phyloP scores from a whole-genome alignment of 2,329 filamentous ascomycete genomes.

The Tolypocladium tropicale region DNA sequence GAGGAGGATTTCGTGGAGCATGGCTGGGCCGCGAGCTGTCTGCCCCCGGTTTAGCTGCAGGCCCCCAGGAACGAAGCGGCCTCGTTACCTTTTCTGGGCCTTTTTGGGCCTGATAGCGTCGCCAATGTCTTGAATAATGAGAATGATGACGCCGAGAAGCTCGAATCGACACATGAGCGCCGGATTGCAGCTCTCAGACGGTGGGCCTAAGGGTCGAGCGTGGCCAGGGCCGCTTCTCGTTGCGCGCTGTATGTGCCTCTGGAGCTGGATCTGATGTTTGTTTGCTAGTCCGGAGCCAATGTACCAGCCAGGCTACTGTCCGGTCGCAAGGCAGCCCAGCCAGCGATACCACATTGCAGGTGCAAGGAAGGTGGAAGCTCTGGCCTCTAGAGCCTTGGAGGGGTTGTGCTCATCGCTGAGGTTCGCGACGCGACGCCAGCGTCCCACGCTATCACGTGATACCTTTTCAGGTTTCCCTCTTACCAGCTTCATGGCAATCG shows the following conservation, averaged over 20 bases:
- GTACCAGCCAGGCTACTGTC: not conserved
- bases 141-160: conserved; percentile 38
- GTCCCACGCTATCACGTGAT: not conserved
- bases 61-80: no score
- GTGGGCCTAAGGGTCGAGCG: not conserved
- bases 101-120: conserved; percentile 27
- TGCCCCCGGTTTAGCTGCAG: not conserved
- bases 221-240: not conserved
- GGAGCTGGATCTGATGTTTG: no score
- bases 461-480: no score
- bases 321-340: not conserved
- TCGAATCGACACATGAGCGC: conserved; percentile 43
- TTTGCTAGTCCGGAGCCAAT: not conserved
- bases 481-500: not conserved
- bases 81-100: conserved; percentile 12
- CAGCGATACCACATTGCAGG: not conserved
- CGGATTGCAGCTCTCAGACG: not conserved
- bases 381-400: not conserved
- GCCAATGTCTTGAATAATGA: conserved; percentile 33
- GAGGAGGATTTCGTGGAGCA: conserved; percentile 98
- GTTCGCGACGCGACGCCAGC: not conserved
- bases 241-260: not conserved
- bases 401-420: no score
- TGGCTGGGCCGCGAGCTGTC: conserved; percentile 25
- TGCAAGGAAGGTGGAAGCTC: not conserved